These are phyloP conservation scores for Aaosphaeria arxii DNA, from an alignment of 2,329 filamentous ascomycete species.

Conservation along the genomic window DNA sequence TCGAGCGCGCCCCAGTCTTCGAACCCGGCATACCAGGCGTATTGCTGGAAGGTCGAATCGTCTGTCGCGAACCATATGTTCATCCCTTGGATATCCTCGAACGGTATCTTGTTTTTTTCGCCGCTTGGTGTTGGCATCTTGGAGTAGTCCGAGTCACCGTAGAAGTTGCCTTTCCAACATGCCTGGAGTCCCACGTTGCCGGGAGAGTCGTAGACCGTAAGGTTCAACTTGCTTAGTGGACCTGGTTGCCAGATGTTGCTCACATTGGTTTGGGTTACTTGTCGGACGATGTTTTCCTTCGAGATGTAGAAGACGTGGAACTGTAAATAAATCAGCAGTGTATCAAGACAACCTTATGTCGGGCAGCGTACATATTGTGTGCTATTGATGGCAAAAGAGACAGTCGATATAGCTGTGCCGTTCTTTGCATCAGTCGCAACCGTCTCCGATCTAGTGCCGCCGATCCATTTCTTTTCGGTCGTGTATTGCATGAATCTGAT, in stretches of 20 bases:
- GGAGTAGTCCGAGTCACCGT: slow-evolving; percentile 35
- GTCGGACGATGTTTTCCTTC: slow-evolving; percentile 36
- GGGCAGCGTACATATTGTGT: slow-evolving; percentile 34
- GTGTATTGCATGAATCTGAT: slow-evolving; percentile 41
- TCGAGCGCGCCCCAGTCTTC: slow-evolving; percentile 35
- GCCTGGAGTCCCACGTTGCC: slow-evolving; percentile 75
- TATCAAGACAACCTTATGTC: background rate
- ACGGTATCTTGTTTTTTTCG: slow-evolving; percentile 16
- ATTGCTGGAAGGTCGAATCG: slow-evolving; percentile 39
- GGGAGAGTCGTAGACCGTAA: slow-evolving; percentile 87
- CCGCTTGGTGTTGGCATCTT: slow-evolving; percentile 34
- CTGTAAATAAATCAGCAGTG: slow-evolving; percentile 7
- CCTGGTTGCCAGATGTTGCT: slow-evolving; percentile 41
- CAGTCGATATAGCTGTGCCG: slow-evolving; percentile 42
- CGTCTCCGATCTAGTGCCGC: slow-evolving; percentile 36
- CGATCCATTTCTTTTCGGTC: slow-evolving; percentile 35
- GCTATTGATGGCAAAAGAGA: slow-evolving; percentile 37
- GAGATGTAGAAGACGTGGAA: slow-evolving; percentile 44
- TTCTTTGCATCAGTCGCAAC: slow-evolving; percentile 45
- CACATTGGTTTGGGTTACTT: slow-evolving; percentile 38
- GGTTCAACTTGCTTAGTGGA: slow-evolving; percentile 65
- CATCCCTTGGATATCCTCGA: slow-evolving; percentile 36
- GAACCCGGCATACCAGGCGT: slow-evolving; percentile 40
- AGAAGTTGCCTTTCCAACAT: slow-evolving; percentile 69
- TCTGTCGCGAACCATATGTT: slow-evolving; percentile 45